A percentile compares a stretch with the other conserved stretches of the same genome.
phyloP scores from a whole-genome alignment of 2,329 filamentous ascomycete species.

The Phoma herbarum region DNA sequence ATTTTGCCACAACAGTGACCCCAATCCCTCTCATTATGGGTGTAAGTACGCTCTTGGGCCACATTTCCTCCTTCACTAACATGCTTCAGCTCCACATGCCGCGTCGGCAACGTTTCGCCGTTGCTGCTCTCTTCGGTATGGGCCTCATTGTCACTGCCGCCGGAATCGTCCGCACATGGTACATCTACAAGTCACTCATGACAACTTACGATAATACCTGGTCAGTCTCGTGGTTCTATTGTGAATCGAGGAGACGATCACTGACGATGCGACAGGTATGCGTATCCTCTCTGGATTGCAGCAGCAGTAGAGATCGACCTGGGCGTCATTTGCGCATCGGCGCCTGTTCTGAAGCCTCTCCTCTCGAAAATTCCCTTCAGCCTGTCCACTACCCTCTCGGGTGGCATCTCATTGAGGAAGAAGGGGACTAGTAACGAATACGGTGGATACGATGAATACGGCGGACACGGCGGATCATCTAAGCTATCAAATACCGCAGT shows the following conservation, averaged over 20 bases:
- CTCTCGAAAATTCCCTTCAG: conserved; percentile 40
- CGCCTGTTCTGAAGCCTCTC: conserved; percentile 43
- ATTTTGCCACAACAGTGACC: conserved; percentile 54
- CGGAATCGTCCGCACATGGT: conserved; percentile 56
- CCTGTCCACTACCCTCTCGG: conserved; percentile 28
- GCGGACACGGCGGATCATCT: conserved; percentile 9
- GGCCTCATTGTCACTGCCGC: conserved; percentile 56
- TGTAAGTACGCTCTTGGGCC: conserved; percentile 21
- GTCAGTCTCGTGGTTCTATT: conserved; percentile 26
- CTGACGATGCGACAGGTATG: conserved; percentile 22
- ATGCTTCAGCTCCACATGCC: conserved; percentile 52
- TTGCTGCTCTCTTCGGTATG: conserved; percentile 52
- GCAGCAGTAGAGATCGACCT: conserved; percentile 58
- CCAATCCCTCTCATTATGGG: conserved; percentile 56
- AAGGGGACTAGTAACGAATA: conserved; percentile 8
- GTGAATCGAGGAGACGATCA: too few species aligned
- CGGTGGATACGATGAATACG: too few species aligned
- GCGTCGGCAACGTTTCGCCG: conserved; percentile 51
- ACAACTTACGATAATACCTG: conserved; percentile 56
- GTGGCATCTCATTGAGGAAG: conserved; percentile 26
- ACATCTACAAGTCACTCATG: conserved; percentile 54
- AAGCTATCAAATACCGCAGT: conserved; percentile 7
- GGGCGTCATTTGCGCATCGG: conserved; percentile 51
- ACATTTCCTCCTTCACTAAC: background rate
- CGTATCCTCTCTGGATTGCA: conserved; percentile 58